phyloP scores from a whole-genome alignment of 164 flowering plant species.

The Tetracentron sinense region DNA sequence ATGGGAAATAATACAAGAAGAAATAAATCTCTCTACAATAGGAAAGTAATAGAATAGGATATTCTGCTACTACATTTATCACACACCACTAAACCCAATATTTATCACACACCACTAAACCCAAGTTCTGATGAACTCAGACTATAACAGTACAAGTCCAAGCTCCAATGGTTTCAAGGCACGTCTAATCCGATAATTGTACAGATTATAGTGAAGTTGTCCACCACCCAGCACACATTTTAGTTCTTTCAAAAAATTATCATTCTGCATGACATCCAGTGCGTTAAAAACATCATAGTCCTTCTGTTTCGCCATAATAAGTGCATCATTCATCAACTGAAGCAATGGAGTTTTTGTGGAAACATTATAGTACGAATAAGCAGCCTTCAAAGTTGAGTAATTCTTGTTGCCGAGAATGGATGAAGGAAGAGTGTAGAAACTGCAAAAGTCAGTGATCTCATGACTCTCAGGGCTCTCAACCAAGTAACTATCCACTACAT shows the following conservation, averaged over 20 bases:
- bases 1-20: no score
- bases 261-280: slow-evolving; percentile 57
- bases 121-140: not conserved
- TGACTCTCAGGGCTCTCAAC: slow-evolving; percentile 52
- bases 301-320: slow-evolving; percentile 45
- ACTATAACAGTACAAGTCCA: slow-evolving; percentile 52
- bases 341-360: slow-evolving; percentile 48
- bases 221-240: slow-evolving; percentile 61
- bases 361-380: no score
- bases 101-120: slow-evolving; percentile 1
- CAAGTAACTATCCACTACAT: slow-evolving; percentile 48
- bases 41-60: no score
- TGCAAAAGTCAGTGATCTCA: slow-evolving; percentile 50
- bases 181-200: slow-evolving; percentile 37
- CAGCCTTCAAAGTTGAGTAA: slow-evolving; percentile 31
- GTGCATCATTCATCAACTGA: no score
- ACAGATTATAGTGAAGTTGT: no score
- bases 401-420: slow-evolving; percentile 49
- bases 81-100: no score
- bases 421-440: slow-evolving; percentile 59
- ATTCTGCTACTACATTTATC: no score
- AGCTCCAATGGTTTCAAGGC: slow-evolving; percentile 47
- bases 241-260: slow-evolving; percentile 45
- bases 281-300: no score
- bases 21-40: no score